A percentile compares a stretch with the other conserved stretches of the same genome.
phyloP scores from a whole-genome alignment of 1,139 yeast species.

The Scheffersomyces insectosa region DNA sequence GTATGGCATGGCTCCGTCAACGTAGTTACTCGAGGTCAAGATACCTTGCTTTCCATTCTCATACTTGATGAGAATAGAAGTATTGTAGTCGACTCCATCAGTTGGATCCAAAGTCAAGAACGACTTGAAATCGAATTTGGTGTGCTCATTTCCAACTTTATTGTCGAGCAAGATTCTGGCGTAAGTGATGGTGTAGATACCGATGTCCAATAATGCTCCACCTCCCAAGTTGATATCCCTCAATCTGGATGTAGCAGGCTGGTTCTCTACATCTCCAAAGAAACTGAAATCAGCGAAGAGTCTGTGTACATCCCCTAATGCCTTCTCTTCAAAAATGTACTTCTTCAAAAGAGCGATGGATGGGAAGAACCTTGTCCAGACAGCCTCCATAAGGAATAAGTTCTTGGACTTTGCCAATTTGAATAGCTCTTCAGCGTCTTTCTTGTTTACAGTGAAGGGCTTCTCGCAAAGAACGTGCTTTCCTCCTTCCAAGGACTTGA shows the following conservation, averaged over 20 bases:
- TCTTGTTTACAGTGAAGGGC: constrained; percentile 55
- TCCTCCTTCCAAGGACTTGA: constrained; percentile 49
- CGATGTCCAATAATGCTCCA: constrained; percentile 61
- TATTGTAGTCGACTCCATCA: constrained; percentile 17
- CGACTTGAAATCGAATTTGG: constrained; percentile 17
- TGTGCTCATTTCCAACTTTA: constrained; percentile 16
- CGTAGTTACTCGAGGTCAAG: constrained; percentile 16
- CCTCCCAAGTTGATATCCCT: constrained; percentile 54
- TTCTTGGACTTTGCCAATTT: constrained; percentile 46
- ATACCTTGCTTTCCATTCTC: constrained; percentile 21
- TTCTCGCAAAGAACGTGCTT: constrained; percentile 64
- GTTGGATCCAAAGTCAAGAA: constrained; percentile 20
- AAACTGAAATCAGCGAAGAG: constrained; percentile 42
- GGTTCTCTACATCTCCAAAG: constrained; percentile 26
- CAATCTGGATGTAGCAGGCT: constrained; percentile 17
- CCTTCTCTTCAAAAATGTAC: constrained; percentile 43
- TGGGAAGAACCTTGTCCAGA: constrained; percentile 69
- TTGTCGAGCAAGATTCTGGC: constrained; percentile 41
- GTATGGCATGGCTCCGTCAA: constrained; percentile 15
- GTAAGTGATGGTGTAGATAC: constrained; percentile 58
- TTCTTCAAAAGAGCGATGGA: constrained; percentile 38
- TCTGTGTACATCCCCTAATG: constrained; percentile 49
- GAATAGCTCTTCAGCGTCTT: constrained; percentile 46
- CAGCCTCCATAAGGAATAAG: constrained; percentile 61
- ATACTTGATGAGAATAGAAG: constrained; percentile 18